phyloP scores from a whole-genome alignment of 768 basidiomycete species.

The Tulasnella sp. region DNA sequence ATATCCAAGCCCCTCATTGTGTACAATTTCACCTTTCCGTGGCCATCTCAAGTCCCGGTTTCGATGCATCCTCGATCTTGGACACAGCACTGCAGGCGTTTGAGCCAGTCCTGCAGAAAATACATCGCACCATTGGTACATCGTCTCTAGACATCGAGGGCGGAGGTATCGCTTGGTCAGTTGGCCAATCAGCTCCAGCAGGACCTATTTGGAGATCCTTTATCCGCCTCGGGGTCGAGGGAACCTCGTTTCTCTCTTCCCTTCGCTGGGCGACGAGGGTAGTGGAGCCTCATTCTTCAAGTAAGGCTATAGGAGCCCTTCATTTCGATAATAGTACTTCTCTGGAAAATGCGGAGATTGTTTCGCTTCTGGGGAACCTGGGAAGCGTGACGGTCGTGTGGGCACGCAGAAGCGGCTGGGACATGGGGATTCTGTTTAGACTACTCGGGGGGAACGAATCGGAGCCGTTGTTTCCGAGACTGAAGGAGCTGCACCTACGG shows the following conservation, averaged over 20 bases:
- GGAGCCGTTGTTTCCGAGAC: background rate
- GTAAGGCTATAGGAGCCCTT: background rate
- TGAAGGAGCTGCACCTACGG: background rate
- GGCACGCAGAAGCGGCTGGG: too few species aligned
- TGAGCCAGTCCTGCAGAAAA: too few species aligned
- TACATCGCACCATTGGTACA: background rate
- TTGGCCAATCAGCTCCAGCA: background rate
- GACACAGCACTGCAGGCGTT: too few species aligned
- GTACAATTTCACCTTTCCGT: too few species aligned
- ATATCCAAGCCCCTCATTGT: too few species aligned
- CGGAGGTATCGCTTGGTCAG: background rate
- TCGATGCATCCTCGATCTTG: too few species aligned
- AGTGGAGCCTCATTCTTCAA: background rate
- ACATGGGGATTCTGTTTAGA: background rate
- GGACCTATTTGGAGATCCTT: background rate
- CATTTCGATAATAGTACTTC: background rate
- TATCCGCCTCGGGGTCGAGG: background rate
- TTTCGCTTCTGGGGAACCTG: background rate
- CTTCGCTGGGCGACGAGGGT: background rate
- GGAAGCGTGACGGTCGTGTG: background rate
- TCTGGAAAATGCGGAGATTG: background rate
- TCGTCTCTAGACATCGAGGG: background rate
- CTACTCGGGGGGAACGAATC: background rate
- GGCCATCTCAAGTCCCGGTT: too few species aligned
- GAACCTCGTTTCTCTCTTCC: background rate